Evolutionary conservation across 345 rosid species (phyloP), one percentile per base, ranked within the genome.

Genomic region (Lagerstroemia speciosa): DNA sequence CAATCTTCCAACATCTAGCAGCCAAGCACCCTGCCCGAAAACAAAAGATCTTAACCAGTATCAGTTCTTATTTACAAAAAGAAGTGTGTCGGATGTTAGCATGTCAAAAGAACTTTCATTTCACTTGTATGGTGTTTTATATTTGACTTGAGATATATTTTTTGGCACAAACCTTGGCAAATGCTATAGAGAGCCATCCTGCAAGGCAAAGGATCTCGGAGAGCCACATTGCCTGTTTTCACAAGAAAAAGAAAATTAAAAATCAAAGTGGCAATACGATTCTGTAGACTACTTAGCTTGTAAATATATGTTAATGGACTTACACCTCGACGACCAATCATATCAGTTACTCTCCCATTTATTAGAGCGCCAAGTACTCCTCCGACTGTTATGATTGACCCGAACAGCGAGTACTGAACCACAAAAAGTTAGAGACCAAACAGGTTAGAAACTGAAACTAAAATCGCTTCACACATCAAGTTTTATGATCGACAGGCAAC

Each of bases 371-470:
- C 97, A 16, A 91, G 68, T 96, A 87, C 84, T 52, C 91, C 97
- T 40, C 97, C 97, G 58, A 86, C 74, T 0, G 91, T 87, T 67
- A 91, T 65, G 76, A 89, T 80, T 37, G 96, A 91, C 64, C 93
- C 96, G 31, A 91, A 91, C 67, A 87, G 62, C n/a, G 96, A 91
- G 78, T 81, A 91, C 97, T 91, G 82, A 79, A 78, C 4, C 8
- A 58, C 19, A 3, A 30, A 58, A 58, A 58, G 32, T 58, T 58
- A 15, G 34, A 48, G 55, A 48, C 14, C 15, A 41, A 41, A 41
- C 16, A 8, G 8, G 20, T 48, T 19, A 48, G 24, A 48, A 48
- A 22, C 1, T 7, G 55, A 48, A 48, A 48, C 55, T 22, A 48
- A 48, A 19, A 17, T 5, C 24, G 26, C 20, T 43, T 43, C 48